Evolutionary conservation across 2,329 filamentous ascomycete genomes (phyloP).

Genomic region (Scorias spongiosa): DNA sequence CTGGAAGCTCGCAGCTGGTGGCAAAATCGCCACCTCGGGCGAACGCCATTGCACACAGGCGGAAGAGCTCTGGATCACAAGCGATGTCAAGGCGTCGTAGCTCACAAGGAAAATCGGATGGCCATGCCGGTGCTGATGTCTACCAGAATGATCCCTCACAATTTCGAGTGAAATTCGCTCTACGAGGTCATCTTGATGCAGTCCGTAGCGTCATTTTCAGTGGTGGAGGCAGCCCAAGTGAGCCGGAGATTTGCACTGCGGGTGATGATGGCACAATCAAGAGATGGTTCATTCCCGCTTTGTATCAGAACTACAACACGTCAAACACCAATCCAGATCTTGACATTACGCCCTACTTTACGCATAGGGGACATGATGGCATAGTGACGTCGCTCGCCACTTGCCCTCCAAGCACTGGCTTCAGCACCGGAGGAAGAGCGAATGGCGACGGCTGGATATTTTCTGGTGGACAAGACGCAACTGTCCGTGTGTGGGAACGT

Average conservation of each 20-base stretch:
- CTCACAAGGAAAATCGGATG: slow-evolving; percentile 43
- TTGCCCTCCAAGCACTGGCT: slow-evolving; percentile 75
- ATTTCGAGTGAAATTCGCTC: slow-evolving; percentile 85
- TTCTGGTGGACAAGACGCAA: slow-evolving; percentile 87
- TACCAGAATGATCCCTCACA: slow-evolving; percentile 43
- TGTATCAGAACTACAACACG: slow-evolving; percentile 47
- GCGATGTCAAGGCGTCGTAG: slow-evolving; percentile 49
- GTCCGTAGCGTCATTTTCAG: slow-evolving; percentile 94
- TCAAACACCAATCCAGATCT: slow-evolving; percentile 51
- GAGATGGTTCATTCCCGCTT: slow-evolving; percentile 81
- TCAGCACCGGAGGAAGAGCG: slow-evolving; percentile 74
- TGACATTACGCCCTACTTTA: slow-evolving; percentile 87
- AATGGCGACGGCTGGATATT: slow-evolving; percentile 97
- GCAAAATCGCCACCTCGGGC: slow-evolving; percentile 64
- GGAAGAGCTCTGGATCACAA: slow-evolving; percentile 55
- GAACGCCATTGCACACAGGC: slow-evolving; percentile 51
- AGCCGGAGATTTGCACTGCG: slow-evolving; percentile 92
- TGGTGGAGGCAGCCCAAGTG: slow-evolving; percentile 82
- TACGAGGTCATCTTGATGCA: slow-evolving; percentile 84
- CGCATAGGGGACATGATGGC: slow-evolving; percentile 84
- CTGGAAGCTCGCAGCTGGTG: slow-evolving; percentile 42
- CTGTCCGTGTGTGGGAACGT: slow-evolving; percentile 87
- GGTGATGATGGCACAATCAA: slow-evolving; percentile 95
- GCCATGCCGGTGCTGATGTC: slow-evolving; percentile 29
- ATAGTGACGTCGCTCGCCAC: slow-evolving; percentile 75